Evolutionary conservation across 2,329 filamentous ascomycete species (phyloP).

Genomic region (Neofusicoccum parvum): DNA sequence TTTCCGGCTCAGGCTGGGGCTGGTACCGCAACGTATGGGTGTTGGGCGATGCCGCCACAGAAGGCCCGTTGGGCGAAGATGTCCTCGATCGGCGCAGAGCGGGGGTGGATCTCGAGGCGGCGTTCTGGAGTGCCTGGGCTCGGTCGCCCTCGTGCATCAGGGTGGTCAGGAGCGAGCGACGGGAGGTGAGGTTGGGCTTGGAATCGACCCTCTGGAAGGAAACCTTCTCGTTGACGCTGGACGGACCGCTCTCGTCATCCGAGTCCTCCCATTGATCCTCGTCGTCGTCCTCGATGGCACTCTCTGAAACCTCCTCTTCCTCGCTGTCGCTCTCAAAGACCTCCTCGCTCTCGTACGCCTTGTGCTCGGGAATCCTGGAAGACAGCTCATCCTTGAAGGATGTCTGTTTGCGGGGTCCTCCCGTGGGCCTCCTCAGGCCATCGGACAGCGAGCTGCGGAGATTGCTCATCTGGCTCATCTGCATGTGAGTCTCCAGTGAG

Average conservation of each 20-base stretch:
- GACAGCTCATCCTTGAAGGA: conserved; percentile 80
- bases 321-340: conserved; percentile 61
- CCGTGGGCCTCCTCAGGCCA: conserved; percentile 51
- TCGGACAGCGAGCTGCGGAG: conserved; percentile 59
- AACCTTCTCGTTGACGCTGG: conserved; percentile 76
- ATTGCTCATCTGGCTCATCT: conserved; percentile 58
- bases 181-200: conserved; percentile 78
- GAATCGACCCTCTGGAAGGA: conserved; percentile 93
- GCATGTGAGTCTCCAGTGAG: conserved; percentile 67
- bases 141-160: conserved; percentile 82
- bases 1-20: conserved; percentile 53
- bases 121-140: conserved; percentile 68
- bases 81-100: conserved; percentile 62
- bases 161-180: conserved; percentile 84
- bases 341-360: conserved; percentile 58
- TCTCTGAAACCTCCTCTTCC: conserved; percentile 54
- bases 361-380: conserved; percentile 62
- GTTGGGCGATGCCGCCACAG: conserved; percentile 60
- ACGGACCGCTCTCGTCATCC: conserved; percentile 76
- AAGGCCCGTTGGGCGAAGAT: conserved; percentile 70
- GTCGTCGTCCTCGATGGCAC: conserved; percentile 63
- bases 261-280: conserved; percentile 59
- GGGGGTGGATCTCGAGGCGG: conserved; percentile 60
- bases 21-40: conserved; percentile 38
- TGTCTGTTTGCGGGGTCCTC: conserved; percentile 68